Evolutionary conservation across 208 protist species (phyloP).

Genomic region (Wallacemonas sp.): DNA sequence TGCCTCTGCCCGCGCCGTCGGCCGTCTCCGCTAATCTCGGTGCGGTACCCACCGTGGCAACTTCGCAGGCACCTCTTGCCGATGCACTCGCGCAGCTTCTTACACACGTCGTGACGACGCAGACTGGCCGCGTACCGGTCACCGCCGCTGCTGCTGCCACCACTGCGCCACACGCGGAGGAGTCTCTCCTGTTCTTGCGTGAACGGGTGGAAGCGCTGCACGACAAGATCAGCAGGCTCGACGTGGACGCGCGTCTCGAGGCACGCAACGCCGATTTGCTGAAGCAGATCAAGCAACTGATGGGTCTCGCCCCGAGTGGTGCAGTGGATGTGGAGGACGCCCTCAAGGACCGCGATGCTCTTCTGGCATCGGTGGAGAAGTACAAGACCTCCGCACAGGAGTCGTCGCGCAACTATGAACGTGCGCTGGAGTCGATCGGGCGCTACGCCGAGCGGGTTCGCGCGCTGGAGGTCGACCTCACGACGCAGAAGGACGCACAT

Average conservation of each 20-base stretch:
- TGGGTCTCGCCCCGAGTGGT: slow-evolving; percentile 47
- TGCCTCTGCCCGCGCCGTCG: not conserved
- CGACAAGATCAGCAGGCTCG: slow-evolving; percentile 68
- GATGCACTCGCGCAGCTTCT: too few relatives aligned
- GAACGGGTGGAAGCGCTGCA: slow-evolving; percentile 42
- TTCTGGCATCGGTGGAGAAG: slow-evolving; percentile 63
- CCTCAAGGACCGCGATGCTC: slow-evolving; percentile 53
- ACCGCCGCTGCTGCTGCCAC: not conserved
- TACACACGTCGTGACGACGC: too few relatives aligned
- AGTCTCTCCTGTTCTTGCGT: slow-evolving; percentile 49
- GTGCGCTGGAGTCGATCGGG: slow-evolving; percentile 63
- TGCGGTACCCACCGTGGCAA: too few relatives aligned
- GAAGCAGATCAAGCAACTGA: slow-evolving; percentile 39
- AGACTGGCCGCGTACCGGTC: too few relatives aligned
- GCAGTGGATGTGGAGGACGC: slow-evolving; percentile 47
- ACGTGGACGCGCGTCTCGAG: slow-evolving; percentile 46
- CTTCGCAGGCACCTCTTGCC: too few relatives aligned
- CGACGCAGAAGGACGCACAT: slow-evolving; percentile 49
- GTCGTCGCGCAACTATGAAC: slow-evolving; percentile 61
- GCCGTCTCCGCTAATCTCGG: too few relatives aligned
- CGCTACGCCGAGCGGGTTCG: slow-evolving; percentile 52
- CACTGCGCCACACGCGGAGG: not conserved
- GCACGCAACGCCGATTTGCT: slow-evolving; percentile 69
- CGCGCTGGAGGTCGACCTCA: slow-evolving; percentile 51
- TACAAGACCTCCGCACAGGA: slow-evolving; percentile 54